Evolutionary conservation across 345 rosid species (phyloP).

Genomic region (Citrus cavaleriei): DNA sequence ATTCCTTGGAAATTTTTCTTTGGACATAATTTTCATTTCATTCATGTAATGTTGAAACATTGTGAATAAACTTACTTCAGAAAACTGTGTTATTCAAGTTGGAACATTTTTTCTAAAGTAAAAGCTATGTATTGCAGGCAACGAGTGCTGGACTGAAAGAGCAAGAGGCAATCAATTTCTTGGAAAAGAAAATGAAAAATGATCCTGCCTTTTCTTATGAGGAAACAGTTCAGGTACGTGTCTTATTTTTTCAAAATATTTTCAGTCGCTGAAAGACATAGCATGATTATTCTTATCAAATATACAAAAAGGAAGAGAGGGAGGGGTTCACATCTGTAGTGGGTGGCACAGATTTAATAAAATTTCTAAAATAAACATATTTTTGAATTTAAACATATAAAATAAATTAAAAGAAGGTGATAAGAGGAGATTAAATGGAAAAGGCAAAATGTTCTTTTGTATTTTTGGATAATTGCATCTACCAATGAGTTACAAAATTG

Average conservation of each 20-base stretch:
- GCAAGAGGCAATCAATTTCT: slow-evolving; percentile 95
- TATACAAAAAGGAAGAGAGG: background rate
- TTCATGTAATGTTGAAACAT: background rate
- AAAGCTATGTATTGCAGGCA: slow-evolving; percentile 41
- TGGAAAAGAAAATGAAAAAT: slow-evolving; percentile 99
- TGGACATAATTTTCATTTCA: background rate
- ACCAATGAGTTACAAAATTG: background rate
- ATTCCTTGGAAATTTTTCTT: background rate
- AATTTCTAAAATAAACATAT: background rate
- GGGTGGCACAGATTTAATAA: background rate
- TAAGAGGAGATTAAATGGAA: background rate
- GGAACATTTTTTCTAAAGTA: slow-evolving; percentile 1
- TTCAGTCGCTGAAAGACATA: background rate
- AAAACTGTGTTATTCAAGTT: background rate
- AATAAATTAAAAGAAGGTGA: background rate
- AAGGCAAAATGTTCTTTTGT: background rate
- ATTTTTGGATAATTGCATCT: background rate
- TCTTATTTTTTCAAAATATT: background rate
- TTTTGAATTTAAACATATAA: background rate
- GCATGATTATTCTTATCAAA: background rate
- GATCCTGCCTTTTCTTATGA: slow-evolving; percentile 78
- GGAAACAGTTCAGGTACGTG: slow-evolving; percentile 89
- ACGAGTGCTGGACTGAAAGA: slow-evolving; percentile 97
- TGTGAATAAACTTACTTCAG: background rate
- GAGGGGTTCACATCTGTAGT: background rate